Base-by-base conservation (phyloP, 225 moss, liverwort and hornwort species). In the Antitrichia curtipendula region DNA sequence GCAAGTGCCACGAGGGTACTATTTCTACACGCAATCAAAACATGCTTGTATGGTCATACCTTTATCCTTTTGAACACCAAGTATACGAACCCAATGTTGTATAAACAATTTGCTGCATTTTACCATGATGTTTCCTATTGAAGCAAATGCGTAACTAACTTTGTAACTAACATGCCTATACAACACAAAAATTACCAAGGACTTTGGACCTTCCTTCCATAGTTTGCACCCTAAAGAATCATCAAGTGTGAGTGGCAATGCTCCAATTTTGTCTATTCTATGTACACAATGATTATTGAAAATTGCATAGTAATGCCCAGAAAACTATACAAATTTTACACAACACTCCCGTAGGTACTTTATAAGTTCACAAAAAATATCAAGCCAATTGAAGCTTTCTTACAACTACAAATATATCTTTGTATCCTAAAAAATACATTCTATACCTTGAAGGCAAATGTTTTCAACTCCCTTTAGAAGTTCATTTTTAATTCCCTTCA, bases 281-380 rank as follows among this genome's bases (percentile, higher is more conserved):
- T 25, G 15, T 5, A 15, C 5, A 25, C 15, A 41, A 40, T n/a
- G n/a, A n/a, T n/a, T n/a, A n/a, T n/a, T n/a, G n/a, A n/a, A n/a
- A n/a, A n/a, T n/a, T 40, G 8, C 41, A 41, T 25, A 41, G 9
- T 7, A n/a, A 41, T 0, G 0, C 5, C 15, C 8, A 0, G 8
- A 14, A 70, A 13, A 15, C n/a, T 15, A 5, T 3, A 25, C 9
- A 70, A 41, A 41, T 15, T 24, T 15, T 41, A 14, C 15, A 69
- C 24, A 69, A 69, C 8, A 14, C 15, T 70, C 15, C 15, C 2
- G 25, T 14, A 4, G 15, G 3, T 70, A 70, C 2, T 25, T 8
- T 41, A 41, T 15, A 4, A 14, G 7, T 41, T 40, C 25, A 25
- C 25, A 15, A 41, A 41, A 70, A 15, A 15, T 2, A 14, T 41